Evolutionary conservation across 75 land plant species (phyloP), one percentile per base, ranked within the genome.

Genomic region (Pseudotsuga menziesii): DNA sequence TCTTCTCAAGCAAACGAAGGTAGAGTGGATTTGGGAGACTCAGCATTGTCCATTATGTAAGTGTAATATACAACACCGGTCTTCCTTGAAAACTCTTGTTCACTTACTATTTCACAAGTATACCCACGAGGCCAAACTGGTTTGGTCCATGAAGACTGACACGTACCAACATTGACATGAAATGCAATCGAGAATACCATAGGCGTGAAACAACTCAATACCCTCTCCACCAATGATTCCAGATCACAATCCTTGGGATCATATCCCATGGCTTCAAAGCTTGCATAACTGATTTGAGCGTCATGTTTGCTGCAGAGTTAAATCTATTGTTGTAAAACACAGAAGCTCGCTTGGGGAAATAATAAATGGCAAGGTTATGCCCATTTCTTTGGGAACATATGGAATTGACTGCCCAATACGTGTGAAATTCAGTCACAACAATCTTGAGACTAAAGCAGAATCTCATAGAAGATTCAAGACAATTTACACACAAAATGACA

Each of bases 201-300:
- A 13, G 96, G 96, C n/a, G 71, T 61, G 79, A 93, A 93, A 54
- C 90, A 89, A 3, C 58, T 74, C 7, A 91, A 67, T 12, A 91
- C 96, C 64, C 84, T 82, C 52, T 85, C 82, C 22, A 93, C 79
- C 76, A 93, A 71, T 22, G 57, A 17, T 13, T 29, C 63, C 60
- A 85, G 66, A 23, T 82, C 80, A 52, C 85, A 35, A 25, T 75
- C 82, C 39, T 75, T 71, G 2, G 79, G 82, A 70, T 83, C 75
- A 61, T 92, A 89, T 4, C 95, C 94, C 82, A 89, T 87, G 0
- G 88, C 44, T 63, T 93, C 96, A 78, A 91, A 93, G 84, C 96
- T 93, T 25, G 96, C 96, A 74, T 91, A 93, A 64, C 96, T 93
- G 94, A 88, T 4, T 52, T 62, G 35, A 75, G 56, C 12, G 94